Percentiles rank a stretch among this genome's conserved stretches.
Conservation (phyloP, 768 basidiomycete species). For the Floccularia luteovirens region DNA sequence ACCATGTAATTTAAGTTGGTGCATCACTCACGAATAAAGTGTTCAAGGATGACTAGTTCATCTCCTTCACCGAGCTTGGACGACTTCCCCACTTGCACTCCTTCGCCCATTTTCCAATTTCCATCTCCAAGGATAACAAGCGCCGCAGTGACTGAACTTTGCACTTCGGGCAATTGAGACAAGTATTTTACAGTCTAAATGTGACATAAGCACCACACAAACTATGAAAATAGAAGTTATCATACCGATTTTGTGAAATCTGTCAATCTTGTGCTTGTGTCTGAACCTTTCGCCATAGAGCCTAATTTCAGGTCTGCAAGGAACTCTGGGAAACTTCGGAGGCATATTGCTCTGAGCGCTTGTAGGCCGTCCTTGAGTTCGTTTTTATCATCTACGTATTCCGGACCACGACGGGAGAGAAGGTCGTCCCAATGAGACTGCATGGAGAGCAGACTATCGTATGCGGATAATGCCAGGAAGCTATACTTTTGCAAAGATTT, state of each 20-base stretch:
- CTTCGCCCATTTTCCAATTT: slow-evolving; percentile 91
- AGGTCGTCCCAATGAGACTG: slow-evolving; percentile 66
- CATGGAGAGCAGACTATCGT: slow-evolving; percentile 46
- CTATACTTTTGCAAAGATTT: slow-evolving; percentile 71
- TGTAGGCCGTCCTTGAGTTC: slow-evolving; percentile 68
- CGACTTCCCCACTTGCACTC: slow-evolving; percentile 51
- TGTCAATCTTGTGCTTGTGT: slow-evolving; percentile 55
- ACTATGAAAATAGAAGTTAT: background rate
- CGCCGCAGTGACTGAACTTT: slow-evolving; percentile 57
- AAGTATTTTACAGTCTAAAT: slow-evolving; percentile 61
- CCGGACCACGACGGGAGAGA: slow-evolving; percentile 42
- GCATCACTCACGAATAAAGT: slow-evolving; percentile 56
- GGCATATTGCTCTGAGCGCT: slow-evolving; percentile 56
- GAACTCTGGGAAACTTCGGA: slow-evolving; percentile 82
- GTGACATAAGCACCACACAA: slow-evolving; percentile 3
- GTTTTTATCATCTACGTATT: slow-evolving; percentile 39
- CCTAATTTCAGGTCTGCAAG: slow-evolving; percentile 72
- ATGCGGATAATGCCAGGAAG: slow-evolving; percentile 72
- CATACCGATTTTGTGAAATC: slow-evolving; percentile 52
- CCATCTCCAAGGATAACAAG: slow-evolving; percentile 74
- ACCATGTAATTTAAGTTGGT: background rate
- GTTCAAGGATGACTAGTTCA: slow-evolving; percentile 58
- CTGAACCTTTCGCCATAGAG: slow-evolving; percentile 44
- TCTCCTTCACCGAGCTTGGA: slow-evolving; percentile 43
- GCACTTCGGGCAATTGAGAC: slow-evolving; percentile 62